Percentiles rank a stretch among this genome's conserved stretches.
Evolutionary conservation across 2,329 filamentous ascomycete genomes (phyloP).

Genomic region (Periconia macrospinosa): DNA sequence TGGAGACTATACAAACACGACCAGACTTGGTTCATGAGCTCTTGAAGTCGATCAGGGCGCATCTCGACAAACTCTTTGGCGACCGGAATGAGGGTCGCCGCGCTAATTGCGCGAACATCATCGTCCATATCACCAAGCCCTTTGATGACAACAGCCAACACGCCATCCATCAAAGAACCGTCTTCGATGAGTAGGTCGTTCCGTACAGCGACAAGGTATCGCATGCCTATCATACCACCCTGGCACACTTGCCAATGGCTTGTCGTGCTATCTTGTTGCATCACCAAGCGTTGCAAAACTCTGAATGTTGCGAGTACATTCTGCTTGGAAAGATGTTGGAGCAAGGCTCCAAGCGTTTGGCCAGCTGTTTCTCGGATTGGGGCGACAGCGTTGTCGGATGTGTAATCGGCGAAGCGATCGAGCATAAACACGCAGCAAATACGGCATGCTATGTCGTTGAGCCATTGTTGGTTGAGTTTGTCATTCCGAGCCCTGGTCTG

Average conservation of each 20-base stretch:
- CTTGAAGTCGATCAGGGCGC: conserved; percentile 74
- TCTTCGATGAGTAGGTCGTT: conserved; percentile 89
- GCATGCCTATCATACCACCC: conserved; percentile 94
- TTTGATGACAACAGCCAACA: conserved; percentile 91
- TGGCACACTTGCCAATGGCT: conserved; percentile 92
- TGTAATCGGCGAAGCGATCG: conserved; percentile 96
- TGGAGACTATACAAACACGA: conserved; percentile 95
- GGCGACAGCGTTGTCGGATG: conserved; percentile 94
- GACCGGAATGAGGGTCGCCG: conserved; percentile 95
- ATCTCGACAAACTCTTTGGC: conserved; percentile 91
- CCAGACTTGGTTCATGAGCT: conserved; percentile 93
- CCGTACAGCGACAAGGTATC: conserved; percentile 92
- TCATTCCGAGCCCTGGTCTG: conserved; percentile 77
- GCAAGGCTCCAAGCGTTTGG: conserved; percentile 84
- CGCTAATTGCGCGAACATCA: conserved; percentile 94
- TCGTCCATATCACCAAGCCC: conserved; percentile 89
- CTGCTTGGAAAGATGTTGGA: conserved; percentile 77
- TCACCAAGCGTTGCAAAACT: conserved; percentile 85
- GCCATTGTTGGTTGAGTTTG: conserved; percentile 76
- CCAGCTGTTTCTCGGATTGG: conserved; percentile 95
- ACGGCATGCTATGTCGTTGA: conserved; percentile 93
- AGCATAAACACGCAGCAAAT: conserved; percentile 96
- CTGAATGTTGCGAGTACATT: conserved; percentile 85
- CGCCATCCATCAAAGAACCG: conserved; percentile 84
- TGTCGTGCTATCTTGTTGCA: conserved; percentile 79